Evolutionary conservation across 345 rosid species (phyloP).

Genomic region (Dimocarpus longan): DNA sequence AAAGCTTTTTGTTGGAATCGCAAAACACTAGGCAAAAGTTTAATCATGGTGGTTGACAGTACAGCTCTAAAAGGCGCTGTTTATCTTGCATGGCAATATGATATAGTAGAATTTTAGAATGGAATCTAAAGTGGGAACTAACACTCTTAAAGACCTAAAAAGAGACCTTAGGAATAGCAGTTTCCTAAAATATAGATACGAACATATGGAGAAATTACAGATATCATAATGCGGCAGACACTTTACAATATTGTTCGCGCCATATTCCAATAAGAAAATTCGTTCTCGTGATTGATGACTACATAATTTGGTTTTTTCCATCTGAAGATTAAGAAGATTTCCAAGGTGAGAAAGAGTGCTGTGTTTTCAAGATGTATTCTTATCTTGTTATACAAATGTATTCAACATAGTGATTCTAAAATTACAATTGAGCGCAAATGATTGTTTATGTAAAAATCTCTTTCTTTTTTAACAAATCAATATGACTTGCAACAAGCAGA

Average conservation of each 20-base stretch:
- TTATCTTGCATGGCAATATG: not conserved
- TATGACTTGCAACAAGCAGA: not conserved
- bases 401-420: not conserved
- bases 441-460: not conserved
- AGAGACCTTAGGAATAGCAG: not conserved
- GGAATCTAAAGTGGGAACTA: not conserved
- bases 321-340: not conserved
- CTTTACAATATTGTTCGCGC: not conserved
- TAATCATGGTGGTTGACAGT: not conserved
- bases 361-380: not conserved
- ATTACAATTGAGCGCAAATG: not conserved
- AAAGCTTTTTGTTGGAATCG: not conserved
- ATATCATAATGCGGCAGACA: not conserved
- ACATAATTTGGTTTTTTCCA: not conserved
- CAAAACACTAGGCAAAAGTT: not conserved
- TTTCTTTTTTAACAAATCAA: not conserved
- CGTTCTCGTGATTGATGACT: not conserved
- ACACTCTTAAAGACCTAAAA: not conserved
- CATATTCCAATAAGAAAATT: too few relatives aligned
- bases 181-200: not conserved
- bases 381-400: not conserved
- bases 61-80: not conserved
- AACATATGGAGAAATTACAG: not conserved
- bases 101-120: not conserved
- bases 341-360: not conserved